phyloP scores from a whole-genome alignment of 129 eudicot genomes.

The Scalesia atractyloides region DNA sequence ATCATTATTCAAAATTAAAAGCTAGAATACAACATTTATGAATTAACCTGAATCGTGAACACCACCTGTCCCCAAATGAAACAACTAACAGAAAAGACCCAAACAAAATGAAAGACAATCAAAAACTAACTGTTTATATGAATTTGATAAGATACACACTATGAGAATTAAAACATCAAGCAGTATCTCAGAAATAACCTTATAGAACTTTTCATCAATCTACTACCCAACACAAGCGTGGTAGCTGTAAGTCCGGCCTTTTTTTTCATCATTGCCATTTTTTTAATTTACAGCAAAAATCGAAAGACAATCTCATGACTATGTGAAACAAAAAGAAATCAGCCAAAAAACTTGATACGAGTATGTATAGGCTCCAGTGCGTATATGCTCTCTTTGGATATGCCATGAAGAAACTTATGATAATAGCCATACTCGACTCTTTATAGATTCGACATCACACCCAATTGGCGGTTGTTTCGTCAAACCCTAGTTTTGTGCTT shows the following conservation, averaged over 20 bases:
- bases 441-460: slow-evolving; percentile 14
- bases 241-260: slow-evolving; percentile 85
- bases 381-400: slow-evolving; percentile 60
- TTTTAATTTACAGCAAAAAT: background rate
- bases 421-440: slow-evolving; percentile 44
- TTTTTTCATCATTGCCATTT: slow-evolving; percentile 58
- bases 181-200: slow-evolving; percentile 53
- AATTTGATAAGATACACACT: no score
- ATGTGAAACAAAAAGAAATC: background rate
- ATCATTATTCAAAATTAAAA: no score
- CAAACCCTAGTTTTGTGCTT: slow-evolving; percentile 30
- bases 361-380: slow-evolving; percentile 58
- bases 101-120: background rate
- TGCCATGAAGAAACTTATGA: slow-evolving; percentile 46
- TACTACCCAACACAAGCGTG: slow-evolving; percentile 52
- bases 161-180: background rate
- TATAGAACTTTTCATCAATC: slow-evolving; percentile 55
- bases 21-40: no score
- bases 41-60: no score
- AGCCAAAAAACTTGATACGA: background rate
- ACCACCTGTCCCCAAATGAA: background rate
- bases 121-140: no score
- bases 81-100: background rate
- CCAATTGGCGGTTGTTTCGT: slow-evolving; percentile 15
- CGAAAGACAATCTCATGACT: background rate